These are phyloP conservation scores for Ogataea hybrid DNA, from an alignment of 1,139 yeast species.

Conservation along the genomic window DNA sequence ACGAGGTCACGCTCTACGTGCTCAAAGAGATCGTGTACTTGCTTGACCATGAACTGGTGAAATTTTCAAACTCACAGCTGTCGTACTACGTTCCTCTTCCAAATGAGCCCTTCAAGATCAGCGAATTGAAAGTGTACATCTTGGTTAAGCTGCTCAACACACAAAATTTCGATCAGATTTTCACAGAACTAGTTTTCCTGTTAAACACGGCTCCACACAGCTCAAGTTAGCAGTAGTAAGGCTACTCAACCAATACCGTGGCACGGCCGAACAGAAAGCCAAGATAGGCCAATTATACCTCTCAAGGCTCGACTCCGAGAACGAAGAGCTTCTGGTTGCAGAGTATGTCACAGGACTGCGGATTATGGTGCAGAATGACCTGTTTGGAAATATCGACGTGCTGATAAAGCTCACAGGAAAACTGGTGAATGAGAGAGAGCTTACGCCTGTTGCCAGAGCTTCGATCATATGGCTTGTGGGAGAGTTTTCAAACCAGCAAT, in stretches of 20 bases:
- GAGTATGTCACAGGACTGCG: constrained; percentile 46
- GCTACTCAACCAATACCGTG: constrained; percentile 51
- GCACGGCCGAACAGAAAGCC: constrained; percentile 34
- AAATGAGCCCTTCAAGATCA: constrained; percentile 45
- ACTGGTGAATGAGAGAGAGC: constrained; percentile 17
- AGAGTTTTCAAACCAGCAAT: constrained; percentile 50
- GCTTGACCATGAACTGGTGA: constrained; percentile 12
- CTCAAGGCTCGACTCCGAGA: constrained; percentile 20
- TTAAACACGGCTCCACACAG: constrained; percentile 37
- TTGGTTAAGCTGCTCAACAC: constrained; percentile 57
- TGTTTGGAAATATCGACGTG: constrained; percentile 40
- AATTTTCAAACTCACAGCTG: constrained; percentile 19
- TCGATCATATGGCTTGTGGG: constrained; percentile 92
- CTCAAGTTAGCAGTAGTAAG: constrained; percentile 56
- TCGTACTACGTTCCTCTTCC: constrained; percentile 61
- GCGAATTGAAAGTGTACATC: constrained; percentile 61
- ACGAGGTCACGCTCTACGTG: constrained; percentile 18
- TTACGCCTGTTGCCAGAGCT: constrained; percentile 56
- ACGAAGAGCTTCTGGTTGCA: constrained; percentile 25
- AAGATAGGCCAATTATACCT: constrained; percentile 23
- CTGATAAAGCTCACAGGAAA: constrained; percentile 41
- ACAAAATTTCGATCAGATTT: constrained; percentile 48
- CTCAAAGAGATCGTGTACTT: constrained; percentile 22
- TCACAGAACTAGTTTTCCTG: constrained; percentile 69
- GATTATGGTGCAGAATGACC: constrained; percentile 65